phyloP scores from a whole-genome alignment of 345 rosid species.

The Melaleuca alternifolia region DNA sequence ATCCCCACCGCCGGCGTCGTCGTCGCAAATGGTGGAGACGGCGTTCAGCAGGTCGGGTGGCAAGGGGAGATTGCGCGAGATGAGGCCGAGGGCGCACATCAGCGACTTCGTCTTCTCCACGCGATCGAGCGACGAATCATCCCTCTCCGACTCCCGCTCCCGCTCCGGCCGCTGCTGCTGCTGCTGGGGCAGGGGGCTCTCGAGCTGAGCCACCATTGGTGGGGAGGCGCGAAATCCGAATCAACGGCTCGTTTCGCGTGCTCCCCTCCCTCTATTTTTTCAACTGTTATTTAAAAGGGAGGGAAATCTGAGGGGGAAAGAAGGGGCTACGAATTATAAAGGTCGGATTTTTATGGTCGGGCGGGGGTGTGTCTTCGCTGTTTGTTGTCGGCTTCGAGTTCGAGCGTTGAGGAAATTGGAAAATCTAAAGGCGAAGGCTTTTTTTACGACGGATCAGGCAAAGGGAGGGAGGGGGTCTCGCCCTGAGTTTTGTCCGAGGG shows the following conservation, averaged over 20 bases:
- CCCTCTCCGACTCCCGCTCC: background rate
- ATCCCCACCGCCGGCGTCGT: conserved; percentile 3
- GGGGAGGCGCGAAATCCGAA: conserved; percentile 19
- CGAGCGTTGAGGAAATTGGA: background rate
- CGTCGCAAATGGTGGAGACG: conserved; percentile 65
- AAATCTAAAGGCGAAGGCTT: no score
- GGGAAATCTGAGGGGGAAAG: background rate
- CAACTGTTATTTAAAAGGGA: conserved; percentile 1
- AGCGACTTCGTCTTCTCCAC: conserved; percentile 54
- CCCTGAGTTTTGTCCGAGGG: background rate
- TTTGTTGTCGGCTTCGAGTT: background rate
- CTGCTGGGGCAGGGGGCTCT: conserved; percentile 20
- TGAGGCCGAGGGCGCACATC: conserved; percentile 71
- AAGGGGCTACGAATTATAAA: background rate
- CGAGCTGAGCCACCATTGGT: conserved; percentile 83
- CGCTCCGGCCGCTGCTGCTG: background rate
- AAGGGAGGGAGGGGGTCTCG: no score
- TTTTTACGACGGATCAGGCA: no score
- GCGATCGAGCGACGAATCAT: background rate
- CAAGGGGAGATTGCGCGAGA: conserved; percentile 87
- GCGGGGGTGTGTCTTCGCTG: background rate
- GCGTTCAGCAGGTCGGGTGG: conserved; percentile 57
- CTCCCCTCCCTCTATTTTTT: background rate
- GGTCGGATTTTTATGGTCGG: background rate
- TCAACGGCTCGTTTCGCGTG: conserved; percentile 10